A percentile compares a stretch with the other conserved stretches of the same genome.
Evolutionary conservation across 768 basidiomycete genomes (phyloP).

Genomic region (Tulasnella sp.): DNA sequence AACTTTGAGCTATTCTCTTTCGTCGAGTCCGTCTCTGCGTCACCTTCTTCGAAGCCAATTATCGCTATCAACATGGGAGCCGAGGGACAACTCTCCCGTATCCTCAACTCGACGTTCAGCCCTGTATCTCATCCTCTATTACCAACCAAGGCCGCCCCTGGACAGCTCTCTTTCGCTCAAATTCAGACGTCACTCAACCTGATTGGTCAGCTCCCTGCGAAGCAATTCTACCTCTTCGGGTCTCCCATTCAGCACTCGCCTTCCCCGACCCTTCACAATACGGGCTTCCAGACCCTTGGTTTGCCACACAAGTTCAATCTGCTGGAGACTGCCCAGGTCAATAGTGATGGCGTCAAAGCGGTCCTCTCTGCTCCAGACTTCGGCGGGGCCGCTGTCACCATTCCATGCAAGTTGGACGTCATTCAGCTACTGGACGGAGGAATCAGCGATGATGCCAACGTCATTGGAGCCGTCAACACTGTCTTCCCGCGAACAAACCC

Average conservation of each 20-base stretch:
- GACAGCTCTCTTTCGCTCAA: slow-evolving; percentile 82
- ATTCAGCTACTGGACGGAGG: slow-evolving; percentile 67
- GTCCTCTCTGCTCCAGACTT: slow-evolving; percentile 62
- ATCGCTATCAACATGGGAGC: slow-evolving; percentile 92
- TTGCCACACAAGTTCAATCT: slow-evolving; percentile 75
- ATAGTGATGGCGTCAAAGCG: slow-evolving; percentile 45
- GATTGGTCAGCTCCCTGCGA: slow-evolving; percentile 66
- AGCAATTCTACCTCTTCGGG: slow-evolving; percentile 80
- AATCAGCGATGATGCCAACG: slow-evolving; percentile 69
- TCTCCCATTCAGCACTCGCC: slow-evolving; percentile 81
- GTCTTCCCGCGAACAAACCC: slow-evolving; percentile 50
- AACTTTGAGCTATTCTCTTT: slow-evolving; percentile 77
- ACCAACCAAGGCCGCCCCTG: slow-evolving; percentile 84
- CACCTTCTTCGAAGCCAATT: slow-evolving; percentile 61
- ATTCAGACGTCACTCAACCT: slow-evolving; percentile 77
- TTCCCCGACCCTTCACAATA: slow-evolving; percentile 91
- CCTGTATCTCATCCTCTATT: slow-evolving; percentile 85
- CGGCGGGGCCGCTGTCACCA: slow-evolving; percentile 94
- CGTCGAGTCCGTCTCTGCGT: slow-evolving; percentile 40
- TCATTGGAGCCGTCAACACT: slow-evolving; percentile 94
- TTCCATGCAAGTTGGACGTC: slow-evolving; percentile 88
- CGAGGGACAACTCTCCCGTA: slow-evolving; percentile 82
- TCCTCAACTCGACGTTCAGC: slow-evolving; percentile 77
- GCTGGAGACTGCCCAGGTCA: slow-evolving; percentile 64
- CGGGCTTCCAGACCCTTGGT: slow-evolving; percentile 70